Evolutionary conservation across 495 filamentous ascomycete genomes (phyloP), one percentile per base, ranked within the genome.

Genomic region (Aspergillus conjunctus): DNA sequence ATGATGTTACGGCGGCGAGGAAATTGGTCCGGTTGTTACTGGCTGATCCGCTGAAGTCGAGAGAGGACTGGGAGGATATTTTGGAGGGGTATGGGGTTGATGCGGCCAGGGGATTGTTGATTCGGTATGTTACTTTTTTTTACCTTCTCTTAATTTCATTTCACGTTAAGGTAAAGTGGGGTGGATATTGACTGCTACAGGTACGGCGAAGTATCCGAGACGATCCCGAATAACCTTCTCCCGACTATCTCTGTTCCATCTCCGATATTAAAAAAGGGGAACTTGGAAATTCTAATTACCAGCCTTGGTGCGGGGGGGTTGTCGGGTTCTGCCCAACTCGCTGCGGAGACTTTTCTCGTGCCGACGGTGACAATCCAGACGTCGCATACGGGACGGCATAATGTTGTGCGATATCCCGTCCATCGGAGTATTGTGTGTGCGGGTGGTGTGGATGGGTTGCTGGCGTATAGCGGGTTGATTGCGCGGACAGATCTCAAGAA

Each of bases 371-470:
- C 88, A 14, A 87, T 89, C 22, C 83, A 82, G 11, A 83, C 78
- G 12, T 87, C 87, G 45, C 74, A 77, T 49, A 81, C 79, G 11
- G 87, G 85, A 15, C 81, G 82, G 56, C 77, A 84, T 49, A 83
- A 83, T 21, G 72, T 87, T 39, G 78, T 96, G 11, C 85, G 86
- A 10, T 91, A 92, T 56, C 93, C 94, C 0, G 91, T 97, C 15
- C 94, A 98, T 65, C 89, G 88, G 70, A 84, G 88, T 10, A 71
- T 98, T 22, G 62, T 97, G 14, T 85, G 95, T 33, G 87, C 85
- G 3, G 81, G 88, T 44, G 93, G 91, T 0, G 66, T 86, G 18
- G 75, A 83, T 18, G 82, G 80, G 8, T 63, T 85, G 1, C 69
- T 84, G 10, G 74, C 79, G 12, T 83, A 85, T 57, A 79, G 83